Evolutionary conservation across 1,284 basidiomycete species (phyloP).

Genomic region (Ustilago lituana): DNA sequence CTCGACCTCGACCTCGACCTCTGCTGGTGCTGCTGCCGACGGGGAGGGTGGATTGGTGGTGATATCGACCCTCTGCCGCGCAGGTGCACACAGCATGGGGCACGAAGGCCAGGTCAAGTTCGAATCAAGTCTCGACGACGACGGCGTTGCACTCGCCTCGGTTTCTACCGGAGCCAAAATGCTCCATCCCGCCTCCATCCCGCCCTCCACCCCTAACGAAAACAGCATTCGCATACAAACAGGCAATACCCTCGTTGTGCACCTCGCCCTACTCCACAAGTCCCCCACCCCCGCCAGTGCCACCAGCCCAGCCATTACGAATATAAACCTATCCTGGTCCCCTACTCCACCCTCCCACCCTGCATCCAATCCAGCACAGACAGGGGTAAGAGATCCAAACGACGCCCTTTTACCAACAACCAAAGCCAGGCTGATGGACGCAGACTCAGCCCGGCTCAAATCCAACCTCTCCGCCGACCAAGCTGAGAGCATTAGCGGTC

Average conservation of each 20-base stretch:
- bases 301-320: constrained; percentile 1
- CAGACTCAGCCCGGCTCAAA: constrained; percentile 18
- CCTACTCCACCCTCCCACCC: background rate
- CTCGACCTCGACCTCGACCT: no score
- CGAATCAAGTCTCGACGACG: constrained; percentile 23
- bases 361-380: background rate
- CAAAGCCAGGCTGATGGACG: constrained; percentile 21
- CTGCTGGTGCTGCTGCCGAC: background rate
- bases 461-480: constrained; percentile 5
- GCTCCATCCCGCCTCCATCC: constrained; percentile 8
- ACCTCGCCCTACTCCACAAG: constrained; percentile 23
- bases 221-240: constrained; percentile 7
- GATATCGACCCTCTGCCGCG: constrained; percentile 21
- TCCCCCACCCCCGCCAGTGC: background rate
- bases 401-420: constrained; percentile 1
- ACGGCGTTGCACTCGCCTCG: constrained; percentile 8
- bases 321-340: constrained; percentile 16
- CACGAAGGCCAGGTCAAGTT: no score
- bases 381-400: constrained; percentile 12
- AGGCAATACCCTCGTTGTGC: constrained; percentile 15
- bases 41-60: constrained; percentile 12
- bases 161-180: constrained; percentile 19
- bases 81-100: no score
- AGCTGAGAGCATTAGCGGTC: constrained; percentile 13
- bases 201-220: background rate